phyloP scores from a whole-genome alignment of 2,329 filamentous ascomycete species.

The Aspergillus phoenicis region DNA sequence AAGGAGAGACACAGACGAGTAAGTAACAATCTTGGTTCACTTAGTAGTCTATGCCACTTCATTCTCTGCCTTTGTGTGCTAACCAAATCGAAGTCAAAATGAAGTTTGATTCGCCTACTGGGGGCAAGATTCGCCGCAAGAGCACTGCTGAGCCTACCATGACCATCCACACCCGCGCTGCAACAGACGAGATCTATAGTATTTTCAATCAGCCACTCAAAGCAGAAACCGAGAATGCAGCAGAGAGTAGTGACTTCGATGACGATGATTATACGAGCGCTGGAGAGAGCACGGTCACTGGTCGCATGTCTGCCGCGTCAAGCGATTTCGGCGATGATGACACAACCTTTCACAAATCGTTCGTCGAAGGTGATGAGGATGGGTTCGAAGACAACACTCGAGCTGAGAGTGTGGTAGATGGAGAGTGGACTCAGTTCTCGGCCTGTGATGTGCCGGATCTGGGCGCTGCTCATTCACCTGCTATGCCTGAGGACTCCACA shows the following conservation, averaged over 20 bases:
- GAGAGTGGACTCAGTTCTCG: conserved; percentile 88
- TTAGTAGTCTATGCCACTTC: not conserved
- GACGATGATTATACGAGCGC: conserved; percentile 78
- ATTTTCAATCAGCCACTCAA: conserved; percentile 88
- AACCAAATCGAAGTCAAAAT: conserved; percentile 71
- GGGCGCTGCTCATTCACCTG: conserved; percentile 16
- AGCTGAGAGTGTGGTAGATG: conserved; percentile 61
- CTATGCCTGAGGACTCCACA: conserved; percentile 24
- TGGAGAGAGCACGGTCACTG: conserved; percentile 80
- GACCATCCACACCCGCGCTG: conserved; percentile 93
- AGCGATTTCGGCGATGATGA: conserved; percentile 69
- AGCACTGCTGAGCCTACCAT: conserved; percentile 84
- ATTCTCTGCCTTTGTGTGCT: not conserved
- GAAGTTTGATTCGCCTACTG: conserved; percentile 85
- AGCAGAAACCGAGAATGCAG: conserved; percentile 51
- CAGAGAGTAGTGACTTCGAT: conserved; percentile 68
- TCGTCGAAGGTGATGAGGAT: conserved; percentile 50
- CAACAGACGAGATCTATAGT: conserved; percentile 95
- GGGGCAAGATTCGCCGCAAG: conserved; percentile 81
- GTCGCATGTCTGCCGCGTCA: conserved; percentile 63
- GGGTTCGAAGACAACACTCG: conserved; percentile 43
- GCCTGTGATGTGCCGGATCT: conserved; percentile 65
- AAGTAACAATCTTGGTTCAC: conserved; percentile 38
- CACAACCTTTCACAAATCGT: conserved; percentile 41
- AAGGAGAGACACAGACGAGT: conserved; percentile 89